These are phyloP conservation scores for Scheffersomyces insectosa DNA, from an alignment of 1,139 yeast species.

Conservation along the genomic window DNA sequence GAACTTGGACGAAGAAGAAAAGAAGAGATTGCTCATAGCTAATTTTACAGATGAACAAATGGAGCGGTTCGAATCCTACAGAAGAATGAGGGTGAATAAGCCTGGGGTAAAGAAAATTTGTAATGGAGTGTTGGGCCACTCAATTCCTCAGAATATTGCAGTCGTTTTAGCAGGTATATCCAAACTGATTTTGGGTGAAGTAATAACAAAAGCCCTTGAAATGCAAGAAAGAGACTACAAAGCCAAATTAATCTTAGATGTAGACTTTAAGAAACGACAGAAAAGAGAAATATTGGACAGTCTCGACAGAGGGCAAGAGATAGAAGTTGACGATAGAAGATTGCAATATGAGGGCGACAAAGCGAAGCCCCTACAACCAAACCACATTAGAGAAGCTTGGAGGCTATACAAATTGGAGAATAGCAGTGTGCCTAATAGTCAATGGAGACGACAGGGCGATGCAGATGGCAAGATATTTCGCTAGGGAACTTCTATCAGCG, in stretches of 20 bases:
- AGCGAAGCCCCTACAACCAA: constrained; percentile 70
- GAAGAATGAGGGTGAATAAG: constrained; percentile 80
- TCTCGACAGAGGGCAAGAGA: constrained; percentile 30
- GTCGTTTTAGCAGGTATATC: constrained; percentile 84
- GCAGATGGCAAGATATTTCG: constrained; percentile 70
- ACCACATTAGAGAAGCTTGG: constrained; percentile 89
- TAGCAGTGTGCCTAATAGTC: constrained; percentile 60
- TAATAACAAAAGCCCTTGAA: constrained; percentile 78
- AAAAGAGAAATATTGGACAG: constrained; percentile 30
- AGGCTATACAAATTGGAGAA: constrained; percentile 66
- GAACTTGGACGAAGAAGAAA: constrained; percentile 46
- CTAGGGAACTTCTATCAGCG: constrained; percentile 16
- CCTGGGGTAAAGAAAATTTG: constrained; percentile 82
- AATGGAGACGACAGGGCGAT: constrained; percentile 76
- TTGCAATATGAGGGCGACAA: constrained; percentile 44
- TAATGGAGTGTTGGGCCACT: constrained; percentile 76
- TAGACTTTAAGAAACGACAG: constrained; percentile 36
- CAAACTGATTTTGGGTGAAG: constrained; percentile 84
- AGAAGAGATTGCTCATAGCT: constrained; percentile 65
- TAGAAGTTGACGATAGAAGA: constrained; percentile 29
- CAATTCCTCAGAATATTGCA: constrained; percentile 80
- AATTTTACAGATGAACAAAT: constrained; percentile 81
- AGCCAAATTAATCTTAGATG: constrained; percentile 38
- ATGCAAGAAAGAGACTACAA: constrained; percentile 58
- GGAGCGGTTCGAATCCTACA: constrained; percentile 83